Percentiles rank a stretch among this genome's conserved stretches.
Conservation (phyloP, 2,329 filamentous ascomycete species). For the Fusarium equiseti region DNA sequence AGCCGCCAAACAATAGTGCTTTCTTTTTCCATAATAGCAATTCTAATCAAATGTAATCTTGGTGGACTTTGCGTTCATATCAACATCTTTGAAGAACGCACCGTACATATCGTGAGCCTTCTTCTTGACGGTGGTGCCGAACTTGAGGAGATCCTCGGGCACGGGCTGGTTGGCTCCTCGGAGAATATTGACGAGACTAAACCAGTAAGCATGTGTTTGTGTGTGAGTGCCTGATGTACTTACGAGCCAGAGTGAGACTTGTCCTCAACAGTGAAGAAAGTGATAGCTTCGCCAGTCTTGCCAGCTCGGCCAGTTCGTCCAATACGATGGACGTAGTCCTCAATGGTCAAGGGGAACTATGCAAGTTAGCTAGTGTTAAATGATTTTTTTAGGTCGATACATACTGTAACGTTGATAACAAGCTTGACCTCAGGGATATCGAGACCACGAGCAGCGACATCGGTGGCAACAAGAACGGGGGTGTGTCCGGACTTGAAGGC, state of each 20-base stretch:
- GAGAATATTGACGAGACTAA: constrained; percentile 90
- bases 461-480: constrained; percentile 90
- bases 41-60: constrained; percentile 88
- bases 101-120: constrained; percentile 97
- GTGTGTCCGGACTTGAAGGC: constrained; percentile 90
- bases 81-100: constrained; percentile 92
- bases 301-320: constrained; percentile 94
- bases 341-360: constrained; percentile 89
- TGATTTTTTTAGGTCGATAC: constrained; percentile 34
- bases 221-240: constrained; percentile 55
- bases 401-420: constrained; percentile 88
- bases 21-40: constrained; percentile 21
- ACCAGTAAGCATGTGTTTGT: constrained; percentile 29
- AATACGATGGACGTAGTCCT: constrained; percentile 98
- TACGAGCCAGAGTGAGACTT: constrained; percentile 90
- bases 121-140: constrained; percentile 98
- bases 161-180: constrained; percentile 93
- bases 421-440: constrained; percentile 97
- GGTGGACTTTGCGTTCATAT: constrained; percentile 83
- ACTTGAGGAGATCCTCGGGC: constrained; percentile 91
- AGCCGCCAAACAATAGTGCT: constrained; percentile 48
- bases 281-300: constrained; percentile 88
- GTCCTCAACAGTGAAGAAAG: constrained; percentile 94
- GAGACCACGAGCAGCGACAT: constrained; percentile 92
- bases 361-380: constrained; percentile 4